These are phyloP conservation scores for Luzula sylvatica DNA, from an alignment of 176 grass and related monocot genomes.

Conservation along the genomic window DNA sequence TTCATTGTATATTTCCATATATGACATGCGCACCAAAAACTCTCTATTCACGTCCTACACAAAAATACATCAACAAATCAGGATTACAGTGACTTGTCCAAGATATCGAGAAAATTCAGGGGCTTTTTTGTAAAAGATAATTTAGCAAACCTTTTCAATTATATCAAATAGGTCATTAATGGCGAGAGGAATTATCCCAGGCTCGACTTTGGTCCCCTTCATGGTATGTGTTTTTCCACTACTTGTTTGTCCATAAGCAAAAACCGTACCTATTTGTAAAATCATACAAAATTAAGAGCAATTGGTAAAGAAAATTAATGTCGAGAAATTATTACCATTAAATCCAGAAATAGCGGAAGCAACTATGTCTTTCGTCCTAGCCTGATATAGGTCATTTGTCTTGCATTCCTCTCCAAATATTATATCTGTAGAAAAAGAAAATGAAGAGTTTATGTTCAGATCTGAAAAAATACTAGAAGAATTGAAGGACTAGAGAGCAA, in stretches of 20 bases:
- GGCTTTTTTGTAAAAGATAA: background rate
- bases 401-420: constrained; percentile 66
- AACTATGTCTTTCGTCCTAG: constrained; percentile 71
- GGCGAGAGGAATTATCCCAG: constrained; percentile 78
- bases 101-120: background rate
- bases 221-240: constrained; percentile 94
- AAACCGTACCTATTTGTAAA: constrained; percentile 53
- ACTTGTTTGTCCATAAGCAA: constrained; percentile 96
- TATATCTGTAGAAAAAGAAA: constrained; percentile 27
- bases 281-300: background rate
- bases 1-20: constrained; percentile 99
- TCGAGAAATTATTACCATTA: constrained; percentile 37
- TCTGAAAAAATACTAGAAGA: too few species aligned
- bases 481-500: too few species aligned
- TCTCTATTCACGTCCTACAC: constrained; percentile 69
- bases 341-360: constrained; percentile 65
- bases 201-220: constrained; percentile 58
- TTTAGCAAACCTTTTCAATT: constrained; percentile 50
- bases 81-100: background rate
- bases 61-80: background rate
- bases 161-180: constrained; percentile 63
- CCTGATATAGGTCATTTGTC: constrained; percentile 46
- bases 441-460: too few species aligned
- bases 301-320: background rate
- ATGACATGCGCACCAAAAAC: constrained; percentile 91